These are phyloP conservation scores for Xerocomellus chrysenteron DNA, from an alignment of 768 basidiomycete species.

Conservation along the genomic window DNA sequence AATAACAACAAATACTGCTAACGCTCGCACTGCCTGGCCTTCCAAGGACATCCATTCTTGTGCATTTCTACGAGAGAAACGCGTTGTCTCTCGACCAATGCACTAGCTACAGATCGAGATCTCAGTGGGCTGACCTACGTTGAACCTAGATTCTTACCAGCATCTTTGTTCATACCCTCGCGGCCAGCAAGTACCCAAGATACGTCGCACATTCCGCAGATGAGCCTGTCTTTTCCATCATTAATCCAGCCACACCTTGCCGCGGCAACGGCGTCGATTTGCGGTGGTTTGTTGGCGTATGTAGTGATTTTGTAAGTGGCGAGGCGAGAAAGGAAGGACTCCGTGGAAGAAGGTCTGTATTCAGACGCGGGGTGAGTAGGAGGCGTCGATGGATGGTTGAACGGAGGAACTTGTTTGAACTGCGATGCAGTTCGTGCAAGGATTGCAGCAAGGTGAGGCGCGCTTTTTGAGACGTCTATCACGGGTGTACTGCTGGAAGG, in stretches of 20 bases:
- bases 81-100: conserved; percentile 74
- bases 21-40: conserved; percentile 78
- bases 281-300: conserved; percentile 73
- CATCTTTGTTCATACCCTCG: conserved; percentile 72
- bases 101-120: conserved; percentile 46
- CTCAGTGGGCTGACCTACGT: conserved; percentile 12
- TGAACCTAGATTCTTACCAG: conserved; percentile 56
- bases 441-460: conserved; percentile 72
- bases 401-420: conserved; percentile 47
- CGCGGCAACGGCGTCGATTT: conserved; percentile 77
- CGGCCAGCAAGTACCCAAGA: conserved; percentile 74
- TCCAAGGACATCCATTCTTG: conserved; percentile 86
- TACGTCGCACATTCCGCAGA: conserved; percentile 67
- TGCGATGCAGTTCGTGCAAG: conserved; percentile 62
- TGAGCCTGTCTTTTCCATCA: conserved; percentile 75
- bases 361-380: conserved; percentile 43
- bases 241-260: conserved; percentile 84
- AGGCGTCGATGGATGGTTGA: conserved; percentile 38
- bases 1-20: conserved; percentile 22
- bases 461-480: conserved; percentile 48
- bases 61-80: conserved; percentile 64
- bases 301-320: conserved; percentile 77
- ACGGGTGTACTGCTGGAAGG: conserved; percentile 4
- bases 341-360: conserved; percentile 75
- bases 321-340: conserved; percentile 71